Evolutionary conservation across 208 protist genomes (phyloP).

Genomic region (Crithidia brevicula): DNA sequence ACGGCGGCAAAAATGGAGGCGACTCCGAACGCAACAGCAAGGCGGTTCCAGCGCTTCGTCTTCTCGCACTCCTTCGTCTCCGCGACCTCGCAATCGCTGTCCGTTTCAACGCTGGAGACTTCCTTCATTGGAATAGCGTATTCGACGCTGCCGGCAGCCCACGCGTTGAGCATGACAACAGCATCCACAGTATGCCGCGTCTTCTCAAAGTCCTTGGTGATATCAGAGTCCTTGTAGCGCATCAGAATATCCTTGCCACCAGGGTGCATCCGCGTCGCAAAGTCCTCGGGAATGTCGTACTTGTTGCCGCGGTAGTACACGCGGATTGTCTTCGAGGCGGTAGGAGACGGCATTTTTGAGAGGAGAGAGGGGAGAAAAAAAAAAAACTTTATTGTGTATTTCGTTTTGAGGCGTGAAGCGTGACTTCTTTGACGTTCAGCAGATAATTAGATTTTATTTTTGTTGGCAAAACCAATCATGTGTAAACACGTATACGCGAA

Average conservation of each 20-base stretch:
- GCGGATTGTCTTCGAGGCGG: slow-evolving; percentile 3
- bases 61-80: slow-evolving; percentile 11
- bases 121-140: background rate
- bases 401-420: too few relatives aligned
- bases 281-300: slow-evolving; percentile 33
- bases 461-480: too few relatives aligned
- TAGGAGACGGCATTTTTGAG: background rate
- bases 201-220: slow-evolving; percentile 37
- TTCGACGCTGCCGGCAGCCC: slow-evolving; percentile 4
- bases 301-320: slow-evolving; percentile 35
- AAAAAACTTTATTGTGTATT: background rate
- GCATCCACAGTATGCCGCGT: slow-evolving; percentile 28
- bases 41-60: slow-evolving; percentile 4
- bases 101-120: background rate
- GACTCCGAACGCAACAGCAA: background rate
- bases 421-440: too few relatives aligned
- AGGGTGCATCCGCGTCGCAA: slow-evolving; percentile 28
- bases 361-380: background rate
- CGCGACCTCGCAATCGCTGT: background rate
- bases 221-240: slow-evolving; percentile 34
- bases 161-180: slow-evolving; percentile 16
- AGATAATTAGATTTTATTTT: too few relatives aligned
- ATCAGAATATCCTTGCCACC: slow-evolving; percentile 32
- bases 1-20: background rate
- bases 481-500: too few relatives aligned